Evolutionary conservation across 2,329 filamentous ascomycete genomes (phyloP), one percentile per base, ranked within the genome.

Genomic region (Curvularia hawaiiensis): DNA sequence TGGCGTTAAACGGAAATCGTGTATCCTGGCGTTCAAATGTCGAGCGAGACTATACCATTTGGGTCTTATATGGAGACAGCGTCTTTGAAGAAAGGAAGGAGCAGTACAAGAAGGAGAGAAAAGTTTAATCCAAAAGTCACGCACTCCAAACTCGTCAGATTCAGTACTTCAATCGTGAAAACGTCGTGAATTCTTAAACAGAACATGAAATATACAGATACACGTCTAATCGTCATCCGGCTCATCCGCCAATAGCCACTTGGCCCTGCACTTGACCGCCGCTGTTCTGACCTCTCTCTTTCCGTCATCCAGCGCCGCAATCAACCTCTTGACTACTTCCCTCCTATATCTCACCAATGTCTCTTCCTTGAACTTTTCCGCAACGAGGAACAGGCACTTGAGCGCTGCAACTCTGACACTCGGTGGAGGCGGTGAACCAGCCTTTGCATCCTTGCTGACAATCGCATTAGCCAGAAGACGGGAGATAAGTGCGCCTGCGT

Each of bases 281-380:
- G 85, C 84, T 60, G 84, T 82, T 41, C 87, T 79, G 10, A 90
- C 87, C 68, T 82, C 80, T 60, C 87, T 78, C 76, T 85, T 88
- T 31, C 78, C 78, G 73, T 90, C 87, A 76, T 90, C 87, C 61
- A 90, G 68, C 26, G 84, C 82, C 16, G 67, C 71, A 44, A 80
- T 77, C 65, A 90, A 72, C 22, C 80, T 79, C 67, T 83, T 83
- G 47, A 87, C 77, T 9, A 89, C 85, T 48, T 83, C 79, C 48
- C 77, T 78, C 64, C 85, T 82, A 56, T 85, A 84, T 9, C 84
- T 82, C 18, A 89, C 68, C 8, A 89, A 77, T 1, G 81, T 79
- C 51, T 84, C 81, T 52, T 75, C 73, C 55, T 78, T 79, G 38
- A 85, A 64, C 59, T 79, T 77, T 30, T 76, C 77, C 14, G 83